phyloP scores from a whole-genome alignment of 768 basidiomycete genomes.

The Amylocystis lapponica region DNA sequence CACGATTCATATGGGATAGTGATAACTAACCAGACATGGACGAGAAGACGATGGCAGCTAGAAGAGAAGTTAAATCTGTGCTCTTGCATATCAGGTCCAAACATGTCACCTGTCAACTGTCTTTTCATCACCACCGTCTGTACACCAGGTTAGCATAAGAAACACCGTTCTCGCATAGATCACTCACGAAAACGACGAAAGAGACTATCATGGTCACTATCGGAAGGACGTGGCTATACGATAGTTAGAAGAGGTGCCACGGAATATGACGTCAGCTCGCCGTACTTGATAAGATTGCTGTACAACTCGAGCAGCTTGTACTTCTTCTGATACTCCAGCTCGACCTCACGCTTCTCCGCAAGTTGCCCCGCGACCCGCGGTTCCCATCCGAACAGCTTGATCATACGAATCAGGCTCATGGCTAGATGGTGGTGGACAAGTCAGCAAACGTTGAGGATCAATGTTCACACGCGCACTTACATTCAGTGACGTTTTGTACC shows the following conservation, averaged over 20 bases:
- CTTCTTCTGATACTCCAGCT: conserved; percentile 51
- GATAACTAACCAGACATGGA: conserved; percentile 25
- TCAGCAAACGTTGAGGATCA: conserved; percentile 5
- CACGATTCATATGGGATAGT: background rate
- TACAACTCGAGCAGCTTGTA: conserved; percentile 44
- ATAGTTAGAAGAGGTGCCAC: background rate
- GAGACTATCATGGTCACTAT: conserved; percentile 63
- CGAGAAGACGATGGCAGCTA: conserved; percentile 34
- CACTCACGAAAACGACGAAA: conserved; percentile 51
- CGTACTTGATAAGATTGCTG: conserved; percentile 40
- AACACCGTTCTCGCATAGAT: background rate
- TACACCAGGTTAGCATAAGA: background rate
- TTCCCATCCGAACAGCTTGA: conserved; percentile 46
- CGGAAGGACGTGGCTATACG: conserved; percentile 50
- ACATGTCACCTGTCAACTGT: conserved; percentile 26
- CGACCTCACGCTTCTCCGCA: conserved; percentile 52
- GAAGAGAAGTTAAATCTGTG: background rate
- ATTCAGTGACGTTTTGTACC: conserved; percentile 38
- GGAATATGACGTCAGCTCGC: conserved; percentile 10
- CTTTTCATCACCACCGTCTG: conserved; percentile 35
- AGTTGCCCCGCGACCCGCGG: conserved; percentile 45
- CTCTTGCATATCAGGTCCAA: background rate
- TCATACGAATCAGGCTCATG: conserved; percentile 36
- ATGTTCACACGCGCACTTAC: conserved; percentile 11
- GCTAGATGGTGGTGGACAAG: conserved; percentile 16